Base-by-base conservation (phyloP, 306 rosid genomes). In the Canavalia gladiata region DNA sequence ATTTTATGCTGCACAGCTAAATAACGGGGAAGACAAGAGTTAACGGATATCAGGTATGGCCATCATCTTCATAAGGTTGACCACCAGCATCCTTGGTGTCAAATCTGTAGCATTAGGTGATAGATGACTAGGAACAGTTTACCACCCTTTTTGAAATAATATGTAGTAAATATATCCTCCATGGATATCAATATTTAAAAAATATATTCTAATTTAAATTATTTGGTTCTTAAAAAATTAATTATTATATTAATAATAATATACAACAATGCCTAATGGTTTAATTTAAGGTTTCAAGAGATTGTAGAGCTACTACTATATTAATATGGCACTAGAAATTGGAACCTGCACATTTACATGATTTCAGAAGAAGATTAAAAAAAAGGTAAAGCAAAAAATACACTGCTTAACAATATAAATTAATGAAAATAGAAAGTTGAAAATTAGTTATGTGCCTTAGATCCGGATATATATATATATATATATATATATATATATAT, bases 41-140 rank as follows among this genome's bases (percentile, higher is more conserved):
- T 93, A 92, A 42, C 99, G 97, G 77, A 95, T 95, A 85, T 95
- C 98, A 59, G 99, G 96, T 65, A 95, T 93, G 58, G 97, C 88
- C 88, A 95, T 81, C 78, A 98, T 86, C 86, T 87, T 95, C 94
- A 93, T 89, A 66, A 97, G 97, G 78, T 95, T 98, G 71, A 91
- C 98, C 54, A 90, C 90, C 28, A 95, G 99, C 92, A 95, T 86
- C 82, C 93, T 89, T 42, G 97, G 97, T 60, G 93, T 93, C 88
- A 95, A 87, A 80, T 93, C 90, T 83, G 94, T 89, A 76, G 98
- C 99, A 72, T 92, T 90, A 49, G 91, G 81, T 9, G 99, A 95
- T 70, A 95, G 82, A 90, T 93, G 95, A 83, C 97, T 90, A 1
- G 98, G 99, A 86, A 93, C 90, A 52, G 94, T 93, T 76, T 95